phyloP scores from a whole-genome alignment of 176 grass and related monocot genomes.

The Sorghum bicolor region DNA sequence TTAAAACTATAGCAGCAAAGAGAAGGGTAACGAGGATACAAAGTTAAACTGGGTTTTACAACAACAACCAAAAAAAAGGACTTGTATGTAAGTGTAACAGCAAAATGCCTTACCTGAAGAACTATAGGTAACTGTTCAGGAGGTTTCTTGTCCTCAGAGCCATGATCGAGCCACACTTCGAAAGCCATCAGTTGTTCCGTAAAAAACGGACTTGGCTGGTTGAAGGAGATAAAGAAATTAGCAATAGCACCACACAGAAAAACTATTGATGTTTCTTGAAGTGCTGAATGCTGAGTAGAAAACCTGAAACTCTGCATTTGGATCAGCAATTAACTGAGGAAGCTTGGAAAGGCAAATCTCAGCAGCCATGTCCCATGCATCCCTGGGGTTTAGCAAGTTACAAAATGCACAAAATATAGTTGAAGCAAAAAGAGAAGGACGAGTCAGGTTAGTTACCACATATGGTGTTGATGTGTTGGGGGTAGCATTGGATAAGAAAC shows the following conservation, averaged over 20 bases:
- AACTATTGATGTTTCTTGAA: conserved; percentile 9
- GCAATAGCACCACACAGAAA: too few species aligned
- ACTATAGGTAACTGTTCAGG: conserved; percentile 98
- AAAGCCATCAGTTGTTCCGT: conserved; percentile 97
- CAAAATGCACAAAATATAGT: conserved; percentile 9
- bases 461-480: conserved; percentile 94
- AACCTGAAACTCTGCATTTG: conserved; percentile 92
- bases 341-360: conserved; percentile 98
- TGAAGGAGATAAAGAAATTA: conserved; percentile 27
- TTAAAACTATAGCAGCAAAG: background rate
- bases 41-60: background rate
- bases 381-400: conserved; percentile 54
- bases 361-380: conserved; percentile 99
- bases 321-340: conserved; percentile 73
- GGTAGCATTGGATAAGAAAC: conserved; percentile 77
- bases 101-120: conserved; percentile 75
- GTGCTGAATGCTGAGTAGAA: conserved; percentile 18
- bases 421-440: conserved; percentile 11
- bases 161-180: conserved; percentile 99
- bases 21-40: background rate
- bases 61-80: too few species aligned
- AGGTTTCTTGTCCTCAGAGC: conserved; percentile 86
- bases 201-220: conserved; percentile 95
- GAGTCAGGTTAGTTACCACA: conserved; percentile 70
- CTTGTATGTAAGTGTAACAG: background rate